Evolutionary conservation across 345 rosid species (phyloP).

Genomic region (Ricinus communis): DNA sequence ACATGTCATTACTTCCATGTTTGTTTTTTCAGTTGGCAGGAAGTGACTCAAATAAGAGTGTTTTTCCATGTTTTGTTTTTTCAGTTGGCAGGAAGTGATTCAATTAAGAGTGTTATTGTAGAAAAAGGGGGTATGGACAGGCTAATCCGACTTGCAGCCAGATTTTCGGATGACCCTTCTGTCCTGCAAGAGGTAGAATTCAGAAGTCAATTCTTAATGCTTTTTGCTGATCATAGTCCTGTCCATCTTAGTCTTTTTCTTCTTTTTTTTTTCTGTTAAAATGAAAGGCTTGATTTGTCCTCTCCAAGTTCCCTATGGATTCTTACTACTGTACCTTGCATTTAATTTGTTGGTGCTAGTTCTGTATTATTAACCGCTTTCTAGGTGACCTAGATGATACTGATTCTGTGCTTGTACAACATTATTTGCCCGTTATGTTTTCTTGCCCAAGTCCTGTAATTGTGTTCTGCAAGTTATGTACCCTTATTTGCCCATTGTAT

Average conservation of each 20-base stretch:
- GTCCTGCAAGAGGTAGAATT: constrained; percentile 78
- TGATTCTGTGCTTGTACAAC: background rate
- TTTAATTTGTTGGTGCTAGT: background rate
- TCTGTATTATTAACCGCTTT: background rate
- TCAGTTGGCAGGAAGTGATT: constrained; percentile 93
- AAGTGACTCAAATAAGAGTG: constrained; percentile 79
- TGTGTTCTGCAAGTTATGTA: background rate
- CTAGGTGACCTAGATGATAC: background rate
- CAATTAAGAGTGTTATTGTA: constrained; percentile 72
- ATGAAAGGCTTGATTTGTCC: background rate
- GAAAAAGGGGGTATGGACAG: constrained; percentile 71
- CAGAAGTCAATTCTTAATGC: background rate
- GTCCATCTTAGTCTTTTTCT: background rate
- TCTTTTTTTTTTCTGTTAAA: background rate
- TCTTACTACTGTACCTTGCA: background rate
- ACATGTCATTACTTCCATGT: constrained; percentile 11
- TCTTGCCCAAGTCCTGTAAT: background rate
- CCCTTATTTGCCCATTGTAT: background rate
- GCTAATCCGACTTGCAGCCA: constrained; percentile 63
- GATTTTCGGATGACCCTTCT: constrained; percentile 76
- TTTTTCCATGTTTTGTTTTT: constrained; percentile 18
- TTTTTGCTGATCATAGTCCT: background rate
- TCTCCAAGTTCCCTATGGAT: background rate
- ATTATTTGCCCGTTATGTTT: background rate
- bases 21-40: constrained; percentile 75